These are phyloP conservation scores for Zymoseptoria brevis DNA, from an alignment of 2,329 filamentous ascomycete species.

Conservation along the genomic window DNA sequence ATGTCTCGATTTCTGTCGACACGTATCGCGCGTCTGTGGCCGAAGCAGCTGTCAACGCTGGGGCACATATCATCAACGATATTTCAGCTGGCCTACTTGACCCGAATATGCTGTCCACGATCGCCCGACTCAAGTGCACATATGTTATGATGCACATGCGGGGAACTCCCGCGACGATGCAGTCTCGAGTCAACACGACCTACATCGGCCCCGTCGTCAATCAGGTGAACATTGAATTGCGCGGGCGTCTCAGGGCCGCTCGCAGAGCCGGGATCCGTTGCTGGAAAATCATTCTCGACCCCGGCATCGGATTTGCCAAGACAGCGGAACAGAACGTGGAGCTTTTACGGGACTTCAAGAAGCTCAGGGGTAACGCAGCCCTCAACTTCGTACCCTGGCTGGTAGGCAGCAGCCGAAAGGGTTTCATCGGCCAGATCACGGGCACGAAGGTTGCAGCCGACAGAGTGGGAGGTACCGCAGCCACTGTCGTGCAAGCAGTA, in stretches of 20 bases:
- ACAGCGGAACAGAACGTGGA: conserved; percentile 71
- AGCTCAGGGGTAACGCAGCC: conserved; percentile 46
- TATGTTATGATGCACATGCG: conserved; percentile 91
- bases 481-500: conserved; percentile 76
- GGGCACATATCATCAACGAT: conserved; percentile 92
- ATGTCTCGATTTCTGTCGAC: conserved; percentile 77
- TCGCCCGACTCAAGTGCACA: conserved; percentile 68
- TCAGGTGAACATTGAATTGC: conserved; percentile 60
- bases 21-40: conserved; percentile 86
- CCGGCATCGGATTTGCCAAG: conserved; percentile 92
- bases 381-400: conserved; percentile 74
- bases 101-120: conserved; percentile 69
- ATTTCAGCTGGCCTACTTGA: conserved; percentile 78
- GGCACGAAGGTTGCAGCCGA: conserved; percentile 63
- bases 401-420: conserved; percentile 79
- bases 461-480: conserved; percentile 77
- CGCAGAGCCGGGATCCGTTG: conserved; percentile 72
- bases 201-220: conserved; percentile 63
- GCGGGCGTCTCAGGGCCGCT: conserved; percentile 63
- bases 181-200: conserved; percentile 41
- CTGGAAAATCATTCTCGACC: conserved; percentile 93
- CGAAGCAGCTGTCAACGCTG: conserved; percentile 62
- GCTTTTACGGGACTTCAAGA: conserved; percentile 61
- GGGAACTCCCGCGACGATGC: conserved; percentile 78
- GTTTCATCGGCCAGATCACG: conserved; percentile 77